A percentile compares a stretch with the other conserved stretches of the same genome.
Evolutionary conservation across 2,329 filamentous ascomycete genomes (phyloP).

Genomic region (Raffaelea deltoideospora): DNA sequence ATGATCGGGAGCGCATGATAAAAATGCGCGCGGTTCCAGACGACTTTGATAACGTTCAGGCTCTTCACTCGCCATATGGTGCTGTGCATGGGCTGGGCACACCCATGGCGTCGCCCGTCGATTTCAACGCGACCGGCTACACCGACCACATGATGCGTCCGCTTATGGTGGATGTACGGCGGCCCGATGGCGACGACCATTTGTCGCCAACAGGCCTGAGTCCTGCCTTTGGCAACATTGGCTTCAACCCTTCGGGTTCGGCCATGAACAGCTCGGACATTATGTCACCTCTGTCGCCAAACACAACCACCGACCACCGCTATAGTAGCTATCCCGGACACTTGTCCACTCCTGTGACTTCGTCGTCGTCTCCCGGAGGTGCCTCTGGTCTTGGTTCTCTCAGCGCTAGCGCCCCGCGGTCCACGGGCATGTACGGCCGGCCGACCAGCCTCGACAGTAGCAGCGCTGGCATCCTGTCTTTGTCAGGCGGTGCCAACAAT

Average conservation of each 20-base stretch:
- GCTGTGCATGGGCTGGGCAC: conserved; percentile 38
- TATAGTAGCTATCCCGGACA: conserved; percentile 34
- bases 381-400: no score
- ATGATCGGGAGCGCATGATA: conserved; percentile 56
- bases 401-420: conserved; percentile 20
- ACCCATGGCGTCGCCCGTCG: conserved; percentile 31
- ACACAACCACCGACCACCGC: conserved; percentile 27
- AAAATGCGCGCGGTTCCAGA: conserved; percentile 58
- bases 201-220: conserved; percentile 51
- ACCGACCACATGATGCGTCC: conserved; percentile 49
- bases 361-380: no score
- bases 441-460: conserved; percentile 29
- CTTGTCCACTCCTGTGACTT: no score
- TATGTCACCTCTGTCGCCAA: conserved; percentile 40
- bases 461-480: conserved; percentile 15
- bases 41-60: conserved; percentile 55
- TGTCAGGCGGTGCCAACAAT: not conserved
- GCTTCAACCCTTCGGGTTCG: conserved; percentile 41
- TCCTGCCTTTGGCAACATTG: conserved; percentile 51
- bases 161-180: conserved; percentile 52
- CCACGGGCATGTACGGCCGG: conserved; percentile 36
- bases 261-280: conserved; percentile 37
- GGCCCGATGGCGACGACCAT: conserved; percentile 42
- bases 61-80: conserved; percentile 51
- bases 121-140: conserved; percentile 33